Evolutionary conservation across 306 rosid genomes (phyloP), one percentile per base, ranked within the genome.

Genomic region (Senna tora): DNA sequence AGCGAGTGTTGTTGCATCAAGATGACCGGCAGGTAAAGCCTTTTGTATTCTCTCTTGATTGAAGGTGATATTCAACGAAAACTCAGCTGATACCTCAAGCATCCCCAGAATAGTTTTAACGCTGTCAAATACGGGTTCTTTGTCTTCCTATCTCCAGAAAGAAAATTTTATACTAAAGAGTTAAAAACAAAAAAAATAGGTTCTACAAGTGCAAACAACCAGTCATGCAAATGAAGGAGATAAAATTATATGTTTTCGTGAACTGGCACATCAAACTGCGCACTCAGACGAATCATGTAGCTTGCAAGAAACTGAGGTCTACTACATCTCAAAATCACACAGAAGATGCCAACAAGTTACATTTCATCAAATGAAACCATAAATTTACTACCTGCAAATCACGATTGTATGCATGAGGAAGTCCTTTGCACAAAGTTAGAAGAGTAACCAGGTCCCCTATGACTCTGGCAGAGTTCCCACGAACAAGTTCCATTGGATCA

Each of bases 401-500:
- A 57, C 98, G 97, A 78, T 93, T 90, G 75, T 93, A 93, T 50
- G 97, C 97, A 32, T 90, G 96, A 70, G 98, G 97, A 71, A 93
- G 97, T 49, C 98, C 98, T 87, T 93, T 93, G 87, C 98, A 93
- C 76, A 93, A 64, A 15, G 92, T 88, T 71, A 93, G 91, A 75
- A 91, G 90, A 9, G 98, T 90, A 67, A 88, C 89, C 75, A 93
- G 82, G 73, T 85, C 93, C 51, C 98, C 97, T 25, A 93, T 82
- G 53, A 88, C 90, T 80, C 98, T 90, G 38, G 96, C 97, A 65
- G 97, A 90, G 78, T 93, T 90, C 67, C 97, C 97, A 46, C 98
- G 98, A 65, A 93, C 97, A 66, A 93, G 97, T 81, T 90, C 98
- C 98, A 93, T 93, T 42, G 98, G 98, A 77, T 87, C 98, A 28